These are phyloP conservation scores for Colletotrichum australisinense DNA, from an alignment of 2,329 filamentous ascomycete species.

Conservation along the genomic window DNA sequence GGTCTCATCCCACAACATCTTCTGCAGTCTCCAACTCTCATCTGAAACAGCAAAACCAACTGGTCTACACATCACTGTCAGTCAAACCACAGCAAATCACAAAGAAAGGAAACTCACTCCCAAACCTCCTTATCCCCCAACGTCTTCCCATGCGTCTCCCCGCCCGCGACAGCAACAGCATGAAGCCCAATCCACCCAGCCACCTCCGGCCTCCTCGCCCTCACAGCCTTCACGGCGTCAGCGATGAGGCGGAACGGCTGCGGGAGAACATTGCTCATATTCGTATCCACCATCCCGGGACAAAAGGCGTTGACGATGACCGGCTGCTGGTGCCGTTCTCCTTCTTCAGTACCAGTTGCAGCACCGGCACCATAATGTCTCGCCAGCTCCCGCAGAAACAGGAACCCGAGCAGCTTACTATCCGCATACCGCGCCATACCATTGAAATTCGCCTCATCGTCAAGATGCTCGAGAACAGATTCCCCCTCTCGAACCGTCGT, in stretches of 20 bases:
- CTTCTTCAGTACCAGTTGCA: not conserved
- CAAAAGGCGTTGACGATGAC: conserved; percentile 27
- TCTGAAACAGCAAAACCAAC: not conserved
- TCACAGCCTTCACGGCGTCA: conserved; percentile 4
- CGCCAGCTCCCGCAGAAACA: conserved; percentile 12
- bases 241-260: not conserved
- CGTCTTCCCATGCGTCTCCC: conserved; percentile 21
- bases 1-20: conserved; percentile 12
- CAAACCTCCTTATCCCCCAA: conserved; percentile 20
- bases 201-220: conserved; percentile 4
- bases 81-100: not conserved
- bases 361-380: not conserved
- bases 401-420: conserved; percentile 5
- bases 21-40: not conserved
- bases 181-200: conserved; percentile 15
- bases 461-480: conserved; percentile 24
- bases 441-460: not conserved
- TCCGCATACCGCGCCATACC: conserved; percentile 25
- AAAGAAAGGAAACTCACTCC: not conserved
- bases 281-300: conserved; percentile 24
- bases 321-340: not conserved
- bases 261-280: conserved; percentile 17
- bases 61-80: not conserved
- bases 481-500: not conserved
- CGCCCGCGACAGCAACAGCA: conserved; percentile 14